Percentiles rank a stretch among this genome's conserved stretches.
Evolutionary conservation across 2,329 filamentous ascomycete species (phyloP).

Genomic region (Zasmidium citrigriseum): DNA sequence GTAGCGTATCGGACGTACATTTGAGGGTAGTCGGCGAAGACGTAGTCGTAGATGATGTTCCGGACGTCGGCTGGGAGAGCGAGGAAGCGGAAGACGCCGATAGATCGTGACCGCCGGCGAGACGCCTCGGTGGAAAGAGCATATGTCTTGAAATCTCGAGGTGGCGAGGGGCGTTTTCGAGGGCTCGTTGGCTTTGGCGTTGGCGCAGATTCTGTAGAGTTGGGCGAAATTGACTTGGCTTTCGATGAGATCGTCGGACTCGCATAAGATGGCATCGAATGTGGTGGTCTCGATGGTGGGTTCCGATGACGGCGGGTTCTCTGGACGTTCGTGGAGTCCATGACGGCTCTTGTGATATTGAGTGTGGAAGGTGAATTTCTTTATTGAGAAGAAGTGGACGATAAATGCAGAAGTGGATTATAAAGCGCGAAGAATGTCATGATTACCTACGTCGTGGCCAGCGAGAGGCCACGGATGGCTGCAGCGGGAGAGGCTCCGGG

Average conservation of each 20-base stretch:
- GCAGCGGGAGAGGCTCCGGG: background rate
- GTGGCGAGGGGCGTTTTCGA: background rate
- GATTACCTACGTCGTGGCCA: background rate
- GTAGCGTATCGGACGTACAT: background rate
- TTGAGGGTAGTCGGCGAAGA: background rate
- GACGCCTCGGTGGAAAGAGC: background rate
- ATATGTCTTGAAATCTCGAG: background rate
- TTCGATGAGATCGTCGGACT: background rate
- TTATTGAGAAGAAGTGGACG: background rate
- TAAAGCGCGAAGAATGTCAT: no score
- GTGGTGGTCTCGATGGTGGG: background rate
- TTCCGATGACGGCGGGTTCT: background rate
- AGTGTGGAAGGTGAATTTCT: no score
- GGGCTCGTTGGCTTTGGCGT: background rate
- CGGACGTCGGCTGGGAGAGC: constrained; percentile 2
- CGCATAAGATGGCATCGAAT: background rate
- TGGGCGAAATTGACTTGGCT: background rate
- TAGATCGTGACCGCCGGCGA: background rate
- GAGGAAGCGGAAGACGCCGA: background rate
- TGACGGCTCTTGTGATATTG: no score
- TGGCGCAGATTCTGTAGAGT: background rate
- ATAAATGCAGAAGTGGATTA: no score
- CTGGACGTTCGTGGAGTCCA: no score
- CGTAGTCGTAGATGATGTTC: constrained; percentile 5
- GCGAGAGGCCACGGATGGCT: background rate